Evolutionary conservation across 1,284 basidiomycete genomes (phyloP), one percentile per base, ranked within the genome.

Genomic region (Cronartium ribicola): DNA sequence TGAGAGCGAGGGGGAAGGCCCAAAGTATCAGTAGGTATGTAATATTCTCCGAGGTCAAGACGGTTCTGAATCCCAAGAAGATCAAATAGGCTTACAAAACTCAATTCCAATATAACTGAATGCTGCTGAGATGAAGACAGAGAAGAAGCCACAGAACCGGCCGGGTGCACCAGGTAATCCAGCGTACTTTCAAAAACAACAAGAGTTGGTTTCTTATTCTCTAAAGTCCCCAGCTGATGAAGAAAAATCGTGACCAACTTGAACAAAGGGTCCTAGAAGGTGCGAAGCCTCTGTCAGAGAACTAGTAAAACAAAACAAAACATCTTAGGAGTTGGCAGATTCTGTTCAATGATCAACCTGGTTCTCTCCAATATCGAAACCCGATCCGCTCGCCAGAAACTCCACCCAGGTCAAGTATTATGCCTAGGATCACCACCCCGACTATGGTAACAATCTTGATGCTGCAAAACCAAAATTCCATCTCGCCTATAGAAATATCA

Each of bases 381-480:
- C 88, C 86, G 78, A 81, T 79, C 13, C 79, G 77, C 11, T 77
- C 77, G 75, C 79, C 76, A 13, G 81, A 79, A 2, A 80, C 81
- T 20, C 80, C 82, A 37, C 81, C 81, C 22, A 79, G 78, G 75
- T 81, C 79, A 43, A 83, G 77, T 41, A 86, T 83, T 81, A 86
- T 80, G 63, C 85, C 85, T 29, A 86, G 83, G 79, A 87, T 83
- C 77, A 87, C 83, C 77, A 87, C 84, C 77, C 85, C 84, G 6
- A 86, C 79, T 48, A 86, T 84, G 2, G 85, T 83, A 60, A 85
- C 75, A 66, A 87, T 83, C 80, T 87, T 87, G 75, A 87, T 82
- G 71, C 83, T 84, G 5, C 84, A 85, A 22, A 86, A 85, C 83
- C 84, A 85, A 77, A 85, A 86, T 77, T 87, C 86, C 76, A 85